Conservation (phyloP, 768 basidiomycete genomes). For the Pisolithus albus region DNA sequence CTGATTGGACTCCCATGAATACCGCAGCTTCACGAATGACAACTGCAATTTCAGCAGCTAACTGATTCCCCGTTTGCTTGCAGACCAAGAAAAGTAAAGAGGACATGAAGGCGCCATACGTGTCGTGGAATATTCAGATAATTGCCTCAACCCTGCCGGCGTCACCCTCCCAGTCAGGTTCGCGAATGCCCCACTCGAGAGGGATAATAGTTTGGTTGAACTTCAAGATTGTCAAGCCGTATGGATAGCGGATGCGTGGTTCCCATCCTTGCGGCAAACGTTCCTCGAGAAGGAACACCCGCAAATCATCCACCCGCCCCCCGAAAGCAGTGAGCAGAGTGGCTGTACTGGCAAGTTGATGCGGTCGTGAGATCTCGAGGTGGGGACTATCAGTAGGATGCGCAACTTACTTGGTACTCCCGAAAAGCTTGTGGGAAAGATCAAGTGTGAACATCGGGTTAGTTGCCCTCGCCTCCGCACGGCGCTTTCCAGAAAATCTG, state of each 20-base stretch:
- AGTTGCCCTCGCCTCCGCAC: conserved; percentile 42
- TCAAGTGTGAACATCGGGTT: conserved; percentile 54
- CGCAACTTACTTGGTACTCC: conserved; percentile 53
- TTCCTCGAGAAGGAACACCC: conserved; percentile 54
- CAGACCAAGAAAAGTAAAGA: too few relatives aligned
- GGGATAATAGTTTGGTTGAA: conserved; percentile 42
- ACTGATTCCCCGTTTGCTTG: too few relatives aligned
- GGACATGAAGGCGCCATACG: too few relatives aligned
- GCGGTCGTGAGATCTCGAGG: not conserved
- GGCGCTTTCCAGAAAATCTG: conserved; percentile 50
- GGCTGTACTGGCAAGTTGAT: conserved; percentile 41
- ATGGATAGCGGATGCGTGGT: conserved; percentile 42
- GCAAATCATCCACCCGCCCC: conserved; percentile 51
- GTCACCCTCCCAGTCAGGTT: conserved; percentile 16
- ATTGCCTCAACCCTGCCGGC: not conserved
- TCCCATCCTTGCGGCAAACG: conserved; percentile 71
- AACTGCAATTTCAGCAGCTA: too few relatives aligned
- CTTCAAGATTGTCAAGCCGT: conserved; percentile 51
- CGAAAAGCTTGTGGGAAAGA: conserved; percentile 52
- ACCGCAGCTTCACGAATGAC: too few relatives aligned
- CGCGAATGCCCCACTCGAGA: conserved; percentile 16
- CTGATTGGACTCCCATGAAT: too few relatives aligned
- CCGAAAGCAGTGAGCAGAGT: conserved; percentile 66
- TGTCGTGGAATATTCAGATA: not conserved
- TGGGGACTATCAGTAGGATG: not conserved